These are phyloP conservation scores for Schizonepeta tenuifolia DNA, from an alignment of 257 asterid species.

Conservation along the genomic window DNA sequence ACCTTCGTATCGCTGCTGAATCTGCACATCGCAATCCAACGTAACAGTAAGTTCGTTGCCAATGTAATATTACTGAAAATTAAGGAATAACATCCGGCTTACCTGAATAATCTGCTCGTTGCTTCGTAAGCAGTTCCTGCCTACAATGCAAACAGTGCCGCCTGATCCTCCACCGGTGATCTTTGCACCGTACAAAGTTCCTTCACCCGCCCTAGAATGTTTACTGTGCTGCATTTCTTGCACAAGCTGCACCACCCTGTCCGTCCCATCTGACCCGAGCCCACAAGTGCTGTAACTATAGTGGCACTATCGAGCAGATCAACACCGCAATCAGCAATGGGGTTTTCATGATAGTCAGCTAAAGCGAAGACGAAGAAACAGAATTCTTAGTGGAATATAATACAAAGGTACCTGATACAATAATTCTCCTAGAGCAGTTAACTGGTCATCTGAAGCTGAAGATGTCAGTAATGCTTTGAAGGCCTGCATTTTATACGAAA, in stretches of 20 bases:
- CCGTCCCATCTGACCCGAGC: constrained; percentile 93
- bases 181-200: constrained; percentile 88
- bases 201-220: constrained; percentile 61
- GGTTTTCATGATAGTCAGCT: background rate
- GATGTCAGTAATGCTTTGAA: constrained; percentile 89
- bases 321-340: background rate
- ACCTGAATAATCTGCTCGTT: constrained; percentile 86
- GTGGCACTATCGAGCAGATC: constrained; percentile 72
- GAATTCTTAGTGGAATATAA: background rate
- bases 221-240: constrained; percentile 89
- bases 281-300: constrained; percentile 92
- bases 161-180: constrained; percentile 99
- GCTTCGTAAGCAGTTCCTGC: constrained; percentile 74
- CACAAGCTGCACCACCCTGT: constrained; percentile 82
- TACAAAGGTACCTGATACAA: constrained; percentile 73
- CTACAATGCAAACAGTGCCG: constrained; percentile 87
- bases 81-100: background rate
- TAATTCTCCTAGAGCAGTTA: constrained; percentile 85
- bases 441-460: constrained; percentile 75
- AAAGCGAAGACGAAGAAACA: background rate
- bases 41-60: background rate
- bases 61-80: background rate
- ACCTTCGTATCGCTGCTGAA: constrained; percentile 73
- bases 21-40: constrained; percentile 49
- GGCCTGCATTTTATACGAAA: constrained; percentile 59